Evolutionary conservation across 192 early-diverging fungal species (phyloP).

Genomic region (Allomyces macrogynus): DNA sequence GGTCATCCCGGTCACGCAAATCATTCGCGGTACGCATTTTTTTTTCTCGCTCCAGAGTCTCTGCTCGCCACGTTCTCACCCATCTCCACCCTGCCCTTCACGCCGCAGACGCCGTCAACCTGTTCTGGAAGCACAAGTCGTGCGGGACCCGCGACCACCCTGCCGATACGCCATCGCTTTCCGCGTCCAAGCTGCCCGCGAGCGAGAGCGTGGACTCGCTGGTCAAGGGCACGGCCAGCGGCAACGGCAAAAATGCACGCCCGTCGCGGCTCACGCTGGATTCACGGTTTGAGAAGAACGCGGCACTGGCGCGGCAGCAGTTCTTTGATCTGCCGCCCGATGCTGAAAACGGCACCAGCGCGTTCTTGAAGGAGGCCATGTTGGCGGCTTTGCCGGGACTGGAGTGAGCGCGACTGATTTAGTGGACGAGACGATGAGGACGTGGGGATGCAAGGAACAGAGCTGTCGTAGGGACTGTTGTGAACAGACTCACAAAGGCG

Average conservation of each 20-base stretch:
- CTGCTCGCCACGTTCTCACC: constrained; percentile 14
- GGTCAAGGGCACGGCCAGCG: constrained; percentile 14
- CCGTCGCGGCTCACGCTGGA: constrained; percentile 8
- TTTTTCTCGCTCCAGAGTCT: neutral
- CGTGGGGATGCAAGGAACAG: too few relatives aligned
- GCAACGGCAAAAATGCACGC: constrained; percentile 2
- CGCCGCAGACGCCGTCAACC: constrained; percentile 26
- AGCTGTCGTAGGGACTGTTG: too few relatives aligned
- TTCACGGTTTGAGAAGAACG: constrained; percentile 33
- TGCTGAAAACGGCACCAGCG: constrained; percentile 32
- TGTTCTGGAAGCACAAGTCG: constrained; percentile 31
- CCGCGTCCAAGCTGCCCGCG: too few relatives aligned
- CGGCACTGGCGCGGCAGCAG: constrained; percentile 36
- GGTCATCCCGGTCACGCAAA: neutral
- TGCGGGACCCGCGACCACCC: too few relatives aligned
- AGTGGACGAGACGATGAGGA: too few relatives aligned
- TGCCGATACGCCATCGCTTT: too few relatives aligned
- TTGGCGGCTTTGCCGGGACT: too few relatives aligned
- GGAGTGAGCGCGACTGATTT: too few relatives aligned
- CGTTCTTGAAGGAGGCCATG: too few relatives aligned
- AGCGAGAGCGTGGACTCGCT: constrained; percentile 23
- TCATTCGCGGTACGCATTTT: neutral
- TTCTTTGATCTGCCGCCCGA: constrained; percentile 63
- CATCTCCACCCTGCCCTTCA: constrained; percentile 40
- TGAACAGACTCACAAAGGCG: too few relatives aligned